Conservation (phyloP, 2,329 filamentous ascomycete genomes). For the Colletotrichum trifolii region DNA sequence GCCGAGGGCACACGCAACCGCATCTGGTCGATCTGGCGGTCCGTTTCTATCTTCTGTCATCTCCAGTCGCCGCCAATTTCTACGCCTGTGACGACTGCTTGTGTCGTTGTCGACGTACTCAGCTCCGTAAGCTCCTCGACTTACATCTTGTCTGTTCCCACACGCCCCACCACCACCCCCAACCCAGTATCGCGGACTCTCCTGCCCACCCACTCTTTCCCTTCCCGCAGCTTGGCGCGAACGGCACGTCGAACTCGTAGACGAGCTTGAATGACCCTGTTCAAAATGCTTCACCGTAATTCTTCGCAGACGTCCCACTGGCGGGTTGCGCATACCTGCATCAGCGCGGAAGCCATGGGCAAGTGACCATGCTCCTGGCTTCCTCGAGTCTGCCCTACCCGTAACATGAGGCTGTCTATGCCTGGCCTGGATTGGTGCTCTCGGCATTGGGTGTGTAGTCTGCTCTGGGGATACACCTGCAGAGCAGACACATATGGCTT, state of each 20-base stretch:
- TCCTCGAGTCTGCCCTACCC: constrained; percentile 34
- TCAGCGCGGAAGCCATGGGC: constrained; percentile 25
- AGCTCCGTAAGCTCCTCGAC: constrained; percentile 4
- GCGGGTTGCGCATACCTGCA: constrained; percentile 25
- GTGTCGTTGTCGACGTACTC: constrained; percentile 17
- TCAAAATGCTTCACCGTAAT: constrained; percentile 5
- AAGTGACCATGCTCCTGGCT: constrained; percentile 18
- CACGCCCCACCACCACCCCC: constrained; percentile 9
- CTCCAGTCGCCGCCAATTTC: not conserved
- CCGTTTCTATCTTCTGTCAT: too few species aligned
- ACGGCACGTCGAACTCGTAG: constrained; percentile 2
- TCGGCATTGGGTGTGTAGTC: not conserved
- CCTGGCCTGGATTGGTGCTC: constrained; percentile 4
- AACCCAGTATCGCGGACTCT: constrained; percentile 16
- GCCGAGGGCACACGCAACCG: constrained; percentile 5
- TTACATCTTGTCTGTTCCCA: not conserved
- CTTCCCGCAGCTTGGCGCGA: constrained; percentile 10
- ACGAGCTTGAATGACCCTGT: not conserved
- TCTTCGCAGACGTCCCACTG: constrained; percentile 19
- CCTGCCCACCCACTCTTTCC: not conserved
- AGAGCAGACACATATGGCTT: too few species aligned
- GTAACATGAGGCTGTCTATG: constrained; percentile 24
- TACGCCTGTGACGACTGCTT: not conserved
- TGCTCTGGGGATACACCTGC: too few species aligned
- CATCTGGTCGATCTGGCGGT: not conserved